phyloP scores from a whole-genome alignment of 495 filamentous ascomycete species.

The Neurospora sp. region DNA sequence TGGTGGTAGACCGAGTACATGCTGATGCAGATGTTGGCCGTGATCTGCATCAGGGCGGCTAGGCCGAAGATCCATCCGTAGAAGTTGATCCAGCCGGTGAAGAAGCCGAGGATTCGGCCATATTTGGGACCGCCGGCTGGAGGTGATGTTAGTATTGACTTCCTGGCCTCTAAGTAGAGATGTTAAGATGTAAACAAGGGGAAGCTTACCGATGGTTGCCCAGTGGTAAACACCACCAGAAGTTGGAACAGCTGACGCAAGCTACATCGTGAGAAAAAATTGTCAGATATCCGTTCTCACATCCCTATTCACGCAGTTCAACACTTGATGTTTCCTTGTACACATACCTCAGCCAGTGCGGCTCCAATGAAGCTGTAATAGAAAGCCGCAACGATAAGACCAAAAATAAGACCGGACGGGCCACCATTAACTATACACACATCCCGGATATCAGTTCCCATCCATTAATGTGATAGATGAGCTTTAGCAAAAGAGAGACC shows the following conservation, averaged over 20 bases:
- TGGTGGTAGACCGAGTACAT: slow-evolving; percentile 68
- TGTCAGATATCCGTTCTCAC: background rate
- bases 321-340: background rate
- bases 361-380: slow-evolving; percentile 37
- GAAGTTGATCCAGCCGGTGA: slow-evolving; percentile 72
- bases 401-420: slow-evolving; percentile 46
- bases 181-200: background rate
- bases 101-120: slow-evolving; percentile 63
- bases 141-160: background rate
- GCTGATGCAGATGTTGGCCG: slow-evolving; percentile 55
- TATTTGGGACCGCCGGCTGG: slow-evolving; percentile 50
- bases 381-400: slow-evolving; percentile 36
- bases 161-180: background rate
- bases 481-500: background rate
- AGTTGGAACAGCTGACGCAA: slow-evolving; percentile 71
- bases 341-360: slow-evolving; percentile 30
- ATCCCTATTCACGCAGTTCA: background rate
- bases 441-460: slow-evolving; percentile 1
- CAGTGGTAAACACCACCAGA: slow-evolving; percentile 82
- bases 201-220: slow-evolving; percentile 49
- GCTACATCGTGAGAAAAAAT: slow-evolving; percentile 26
- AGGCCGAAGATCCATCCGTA: slow-evolving; percentile 62
- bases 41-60: slow-evolving; percentile 58
- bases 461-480: background rate
- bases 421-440: slow-evolving; percentile 41